Evolutionary conservation across 257 asterid genomes (phyloP).

Genomic region (Avicennia marina): DNA sequence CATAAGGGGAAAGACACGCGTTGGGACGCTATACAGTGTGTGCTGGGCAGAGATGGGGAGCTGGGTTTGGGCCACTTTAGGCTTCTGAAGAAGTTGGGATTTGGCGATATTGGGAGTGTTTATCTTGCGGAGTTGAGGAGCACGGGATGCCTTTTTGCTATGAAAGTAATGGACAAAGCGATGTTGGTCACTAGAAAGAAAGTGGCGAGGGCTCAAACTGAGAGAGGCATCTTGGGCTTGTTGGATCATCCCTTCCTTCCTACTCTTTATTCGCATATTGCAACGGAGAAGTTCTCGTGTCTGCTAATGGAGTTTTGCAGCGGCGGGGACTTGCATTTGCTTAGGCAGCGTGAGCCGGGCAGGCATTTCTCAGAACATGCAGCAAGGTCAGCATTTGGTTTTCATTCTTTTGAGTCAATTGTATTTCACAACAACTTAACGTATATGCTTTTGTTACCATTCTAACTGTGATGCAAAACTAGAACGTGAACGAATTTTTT

Average conservation of each 20-base stretch:
- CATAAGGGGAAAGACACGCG: slow-evolving; percentile 71
- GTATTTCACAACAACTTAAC: background rate
- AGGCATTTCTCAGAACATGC: slow-evolving; percentile 83
- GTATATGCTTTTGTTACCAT: too few species aligned
- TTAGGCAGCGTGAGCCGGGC: slow-evolving; percentile 75
- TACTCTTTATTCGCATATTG: slow-evolving; percentile 79
- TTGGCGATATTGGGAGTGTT: slow-evolving; percentile 94
- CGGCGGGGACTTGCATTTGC: slow-evolving; percentile 93
- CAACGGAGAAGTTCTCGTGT: slow-evolving; percentile 80
- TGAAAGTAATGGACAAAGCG: slow-evolving; percentile 89
- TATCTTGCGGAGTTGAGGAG: slow-evolving; percentile 78
- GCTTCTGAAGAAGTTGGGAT: slow-evolving; percentile 78
- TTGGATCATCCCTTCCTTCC: slow-evolving; percentile 93
- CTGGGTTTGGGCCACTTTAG: slow-evolving; percentile 73
- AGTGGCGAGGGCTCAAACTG: slow-evolving; percentile 73
- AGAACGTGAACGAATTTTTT: too few species aligned
- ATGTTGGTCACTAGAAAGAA: slow-evolving; percentile 75
- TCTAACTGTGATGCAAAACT: too few species aligned
- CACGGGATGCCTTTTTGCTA: slow-evolving; percentile 68
- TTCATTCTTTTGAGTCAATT: background rate
- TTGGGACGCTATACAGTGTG: slow-evolving; percentile 73
- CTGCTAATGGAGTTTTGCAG: slow-evolving; percentile 90
- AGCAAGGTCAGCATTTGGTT: slow-evolving; percentile 52
- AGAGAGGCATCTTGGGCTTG: slow-evolving; percentile 71
- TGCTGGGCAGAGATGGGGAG: slow-evolving; percentile 45